Evolutionary conservation across 768 basidiomycete species (phyloP), one percentile per base, ranked within the genome.

Genomic region (Russula sp.): DNA sequence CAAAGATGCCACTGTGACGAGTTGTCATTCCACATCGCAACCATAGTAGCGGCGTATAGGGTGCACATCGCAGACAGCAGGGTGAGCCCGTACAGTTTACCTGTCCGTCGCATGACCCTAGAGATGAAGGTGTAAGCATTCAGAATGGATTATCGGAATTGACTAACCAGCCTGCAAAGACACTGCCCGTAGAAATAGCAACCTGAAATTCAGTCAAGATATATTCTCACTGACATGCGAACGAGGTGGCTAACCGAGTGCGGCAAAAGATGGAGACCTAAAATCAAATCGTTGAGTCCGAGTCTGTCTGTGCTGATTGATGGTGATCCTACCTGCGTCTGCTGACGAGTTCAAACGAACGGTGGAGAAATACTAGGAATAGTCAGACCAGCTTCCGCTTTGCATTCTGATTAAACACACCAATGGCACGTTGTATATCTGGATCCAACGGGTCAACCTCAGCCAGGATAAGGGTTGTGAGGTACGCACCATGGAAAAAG

Each of bases 401-500:
- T 36, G 58, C 62, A 57, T 52, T 63, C 54, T 65, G 36, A 51
- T 57, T 46, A n/a, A 32, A 75, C 83, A 70, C 67, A 88, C 88
- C 75, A 96, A 74, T 7, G 94, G 93, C 30, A 91, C 80, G 72
- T 92, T 94, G 74, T 94, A 95, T 24, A 97, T 80, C 92, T 82
- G 13, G 14, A n/a, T 65, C 26, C 13, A 69, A 44, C 66, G 26
- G 26, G 49, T 59, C 55, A 67, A 60, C 42, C 46, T 60, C 65
- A 34, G 70, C 61, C 7, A 24, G 57, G 68, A 68, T 2, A 65
- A 56, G 49, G 48, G 56, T 34, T 26, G 48, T 44, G 65, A 52
- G 74, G 77, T 24, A 71, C 73, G 67, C 61, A 86, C 90, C 84
- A 85, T 88, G 1, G 90, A 92, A 73, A 90, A 94, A 42, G 89